Percentiles rank a stretch among this genome's conserved stretches.
These are phyloP conservation scores for Phaeolepiota aurea DNA, from an alignment of 768 basidiomycete species.

Conservation along the genomic window DNA sequence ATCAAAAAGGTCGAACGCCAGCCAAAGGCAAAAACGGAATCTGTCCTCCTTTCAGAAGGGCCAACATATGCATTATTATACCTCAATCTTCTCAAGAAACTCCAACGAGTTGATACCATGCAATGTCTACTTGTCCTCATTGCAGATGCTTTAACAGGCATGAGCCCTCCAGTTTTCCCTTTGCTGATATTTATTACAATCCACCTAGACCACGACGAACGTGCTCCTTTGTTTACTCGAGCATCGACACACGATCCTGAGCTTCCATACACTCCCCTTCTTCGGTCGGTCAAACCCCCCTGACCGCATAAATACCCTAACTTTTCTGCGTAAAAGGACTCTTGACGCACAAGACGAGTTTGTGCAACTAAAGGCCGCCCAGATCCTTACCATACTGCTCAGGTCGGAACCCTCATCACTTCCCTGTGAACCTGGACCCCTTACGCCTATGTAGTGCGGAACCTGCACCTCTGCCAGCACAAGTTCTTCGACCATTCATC, in stretches of 20 bases:
- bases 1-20: slow-evolving; percentile 90
- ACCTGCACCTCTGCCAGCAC: slow-evolving; percentile 34
- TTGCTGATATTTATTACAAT: background rate
- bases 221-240: slow-evolving; percentile 66
- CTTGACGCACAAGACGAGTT: slow-evolving; percentile 89
- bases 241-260: slow-evolving; percentile 63
- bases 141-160: slow-evolving; percentile 80
- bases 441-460: slow-evolving; percentile 36
- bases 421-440: background rate
- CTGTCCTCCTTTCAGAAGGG: slow-evolving; percentile 76
- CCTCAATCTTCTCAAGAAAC: slow-evolving; percentile 77
- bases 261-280: slow-evolving; percentile 71
- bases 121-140: slow-evolving; percentile 82
- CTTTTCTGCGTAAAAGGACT: slow-evolving; percentile 36
- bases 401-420: slow-evolving; percentile 47
- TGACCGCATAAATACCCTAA: background rate
- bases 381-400: slow-evolving; percentile 82
- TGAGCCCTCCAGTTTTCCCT: slow-evolving; percentile 11
- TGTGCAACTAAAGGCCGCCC: slow-evolving; percentile 82
- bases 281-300: slow-evolving; percentile 40
- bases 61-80: slow-evolving; percentile 81
- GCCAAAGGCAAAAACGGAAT: slow-evolving; percentile 63
- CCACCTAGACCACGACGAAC: slow-evolving; percentile 81
- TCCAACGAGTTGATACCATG: slow-evolving; percentile 80
- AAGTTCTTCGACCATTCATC: slow-evolving; percentile 55